These are phyloP conservation scores for Phytopythium ostracodes DNA, from an alignment of 352 stramenopile genomes.

Conservation along the genomic window DNA sequence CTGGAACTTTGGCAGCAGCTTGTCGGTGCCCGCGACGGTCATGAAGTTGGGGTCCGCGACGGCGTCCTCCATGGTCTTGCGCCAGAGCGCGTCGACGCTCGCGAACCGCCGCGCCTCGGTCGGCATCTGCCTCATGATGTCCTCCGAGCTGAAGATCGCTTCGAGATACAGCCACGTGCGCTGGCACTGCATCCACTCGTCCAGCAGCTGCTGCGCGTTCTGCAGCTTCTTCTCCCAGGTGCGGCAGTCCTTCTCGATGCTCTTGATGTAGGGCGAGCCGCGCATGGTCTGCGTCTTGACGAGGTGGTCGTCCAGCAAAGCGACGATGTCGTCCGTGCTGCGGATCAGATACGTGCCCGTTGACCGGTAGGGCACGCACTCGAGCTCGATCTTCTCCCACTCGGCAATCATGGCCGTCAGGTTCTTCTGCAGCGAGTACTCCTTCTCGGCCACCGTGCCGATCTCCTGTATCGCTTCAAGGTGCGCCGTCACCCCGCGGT, in stretches of 20 bases:
- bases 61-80: slow-evolving; percentile 92
- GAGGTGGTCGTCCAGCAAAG: slow-evolving; percentile 91
- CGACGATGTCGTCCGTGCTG: slow-evolving; percentile 88
- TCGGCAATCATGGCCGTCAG: slow-evolving; percentile 93
- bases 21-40: slow-evolving; percentile 85
- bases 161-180: slow-evolving; percentile 95
- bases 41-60: slow-evolving; percentile 88
- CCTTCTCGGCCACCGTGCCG: slow-evolving; percentile 92
- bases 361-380: slow-evolving; percentile 90
- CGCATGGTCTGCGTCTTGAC: slow-evolving; percentile 96
- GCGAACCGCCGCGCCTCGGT: slow-evolving; percentile 88
- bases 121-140: slow-evolving; percentile 96
- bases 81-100: slow-evolving; percentile 86
- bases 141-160: slow-evolving; percentile 93
- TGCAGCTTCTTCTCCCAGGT: slow-evolving; percentile 89
- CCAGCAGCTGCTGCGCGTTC: slow-evolving; percentile 88
- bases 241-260: slow-evolving; percentile 90
- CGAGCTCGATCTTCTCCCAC: slow-evolving; percentile 93
- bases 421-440: slow-evolving; percentile 93
- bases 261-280: slow-evolving; percentile 92
- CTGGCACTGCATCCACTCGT: slow-evolving; percentile 94
- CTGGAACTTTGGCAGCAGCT: slow-evolving; percentile 90
- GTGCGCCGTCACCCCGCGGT: slow-evolving; percentile 81
- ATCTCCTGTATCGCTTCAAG: slow-evolving; percentile 90
- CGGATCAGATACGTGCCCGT: slow-evolving; percentile 90